Evolutionary conservation across 352 stramenopile genomes (phyloP), one percentile per base, ranked within the genome.

Genomic region (Phytophthora aleatoria): DNA sequence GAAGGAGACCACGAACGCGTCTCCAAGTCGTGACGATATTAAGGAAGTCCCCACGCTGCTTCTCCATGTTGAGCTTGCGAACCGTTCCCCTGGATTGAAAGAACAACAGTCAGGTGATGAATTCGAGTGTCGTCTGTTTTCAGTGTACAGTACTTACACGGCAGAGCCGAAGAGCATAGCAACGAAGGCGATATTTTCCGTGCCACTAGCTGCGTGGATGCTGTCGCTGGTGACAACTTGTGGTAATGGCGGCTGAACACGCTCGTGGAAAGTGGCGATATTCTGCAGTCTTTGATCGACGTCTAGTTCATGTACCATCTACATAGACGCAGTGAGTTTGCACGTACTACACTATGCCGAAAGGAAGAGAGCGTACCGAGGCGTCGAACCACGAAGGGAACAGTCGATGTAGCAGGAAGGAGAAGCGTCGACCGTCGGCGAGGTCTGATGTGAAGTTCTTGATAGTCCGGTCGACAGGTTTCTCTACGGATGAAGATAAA

Each of bases 221-320:
- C 76, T 90, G 61, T 92, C 82, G 57, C 71, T 81, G 13, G 81
- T 91, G 43, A 94, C 73, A 3, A 94, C 79, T 42, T 76, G 71
- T 6, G 85, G 85, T 2, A 94, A 49, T 28, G 76, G 63, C 5
- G 83, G 82, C 45, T 94, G 83, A n/a, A 92, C 76, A 4, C 82
- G 71, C 1, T 72, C 55, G 33, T 91, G 74, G 56, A 94, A 94
- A 27, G 67, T 73, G 42, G 85, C 81, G 49, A 94, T 76, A 48
- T 92, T 89, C 43, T 77, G 73, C 12, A 94, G 68, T 30, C 85
- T 71, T 57, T 87, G 75, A 52, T 94, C 85, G 1, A 73, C 68
- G 57, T 94, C 83, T 48, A 91, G 76, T 54, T 94, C 85, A 48
- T 89, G 83, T 33, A 84, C 82, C 81, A 94, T 90, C 85, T 94